Base-by-base conservation (phyloP, 2,329 filamentous ascomycete genomes). In the Erysiphe neolycopersici region DNA sequence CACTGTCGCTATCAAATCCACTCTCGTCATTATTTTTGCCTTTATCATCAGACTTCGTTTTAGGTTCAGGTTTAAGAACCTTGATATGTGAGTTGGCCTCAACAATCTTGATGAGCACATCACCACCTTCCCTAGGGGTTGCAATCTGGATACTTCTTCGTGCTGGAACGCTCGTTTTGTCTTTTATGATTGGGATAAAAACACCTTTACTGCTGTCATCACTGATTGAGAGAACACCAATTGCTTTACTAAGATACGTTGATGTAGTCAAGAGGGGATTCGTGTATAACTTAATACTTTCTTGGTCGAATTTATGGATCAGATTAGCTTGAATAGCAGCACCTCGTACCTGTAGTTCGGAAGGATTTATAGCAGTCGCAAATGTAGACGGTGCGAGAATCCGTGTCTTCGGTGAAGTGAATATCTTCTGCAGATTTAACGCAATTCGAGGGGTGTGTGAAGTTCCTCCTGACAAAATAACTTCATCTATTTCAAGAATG, bases 401-500 rank as follows among this genome's bases (percentile, higher is more conserved):
- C 40, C 64, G 63, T 47, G 85, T 92, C 45, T 37, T 38, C 12
- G 68, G 71, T 56, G 78, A 71, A 45, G 83, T 76, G 75, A 98
- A 98, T 59, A 87, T 71, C 52, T 66, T 65, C 57, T 71, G 66
- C 52, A 94, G 64, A 61, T 89, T 82, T 54, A 72, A 68, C 49
- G 89, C 87, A 52, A 95, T 80, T 64, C 87, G 84, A 49, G 89
- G 89, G 1, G 82, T 94, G 67, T 98, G 85, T 4, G 85, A 79
- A 49, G 81, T 81, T 54, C 89, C 89, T 52, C 89, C 89, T 41
- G 81, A 79, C 53, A 95, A 74, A 59, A 98, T 83, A 52, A 95
- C 80, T 67, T 94, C 84, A 58, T 93, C 80, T 46, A 98, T 73
- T 59, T 98, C 87, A 49, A 95, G 73, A 45, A 91, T 72, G 58